Evolutionary conservation across 345 rosid species (phyloP).

Genomic region (Citrus mangshanensis): DNA sequence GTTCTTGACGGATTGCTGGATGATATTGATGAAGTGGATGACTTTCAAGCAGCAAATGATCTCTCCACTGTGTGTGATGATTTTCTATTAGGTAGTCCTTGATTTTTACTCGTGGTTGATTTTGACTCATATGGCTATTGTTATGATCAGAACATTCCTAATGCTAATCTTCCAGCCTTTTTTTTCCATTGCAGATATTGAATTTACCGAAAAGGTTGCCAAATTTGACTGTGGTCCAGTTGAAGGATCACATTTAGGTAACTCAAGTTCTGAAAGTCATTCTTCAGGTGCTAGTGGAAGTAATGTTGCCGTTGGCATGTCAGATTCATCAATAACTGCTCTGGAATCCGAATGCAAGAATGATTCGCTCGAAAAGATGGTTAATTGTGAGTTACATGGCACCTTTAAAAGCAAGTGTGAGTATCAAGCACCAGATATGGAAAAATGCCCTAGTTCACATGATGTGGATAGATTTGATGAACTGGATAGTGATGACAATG

Average conservation of each 20-base stretch:
- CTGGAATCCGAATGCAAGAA: conserved; percentile 38
- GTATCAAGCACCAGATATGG: conserved; percentile 20
- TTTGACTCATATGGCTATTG: not conserved
- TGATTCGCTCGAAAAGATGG: conserved; percentile 23
- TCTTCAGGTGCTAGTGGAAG: conserved; percentile 63
- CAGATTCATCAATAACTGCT: conserved; percentile 47
- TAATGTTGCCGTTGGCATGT: conserved; percentile 40
- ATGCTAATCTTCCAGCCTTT: not conserved
- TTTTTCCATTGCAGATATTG: conserved; percentile 46
- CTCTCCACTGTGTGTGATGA: conserved; percentile 46
- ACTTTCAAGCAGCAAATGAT: conserved; percentile 52
- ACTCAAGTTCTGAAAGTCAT: conserved; percentile 59
- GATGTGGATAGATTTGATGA: conserved; percentile 27
- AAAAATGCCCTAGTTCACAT: conserved; percentile 13
- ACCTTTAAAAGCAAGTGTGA: conserved; percentile 19
- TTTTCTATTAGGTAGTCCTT: conserved; percentile 46
- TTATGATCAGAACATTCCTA: not conserved
- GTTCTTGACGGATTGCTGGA: conserved; percentile 75
- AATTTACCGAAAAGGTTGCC: conserved; percentile 47
- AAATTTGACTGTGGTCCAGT: conserved; percentile 31
- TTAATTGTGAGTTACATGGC: conserved; percentile 16
- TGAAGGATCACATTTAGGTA: conserved; percentile 28
- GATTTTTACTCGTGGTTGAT: not conserved
- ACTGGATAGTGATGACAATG: conserved; percentile 47
- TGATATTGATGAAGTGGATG: conserved; percentile 66